Base-by-base conservation (phyloP, 2,329 filamentous ascomycete genomes). In the Sclerotinia spermophila region DNA sequence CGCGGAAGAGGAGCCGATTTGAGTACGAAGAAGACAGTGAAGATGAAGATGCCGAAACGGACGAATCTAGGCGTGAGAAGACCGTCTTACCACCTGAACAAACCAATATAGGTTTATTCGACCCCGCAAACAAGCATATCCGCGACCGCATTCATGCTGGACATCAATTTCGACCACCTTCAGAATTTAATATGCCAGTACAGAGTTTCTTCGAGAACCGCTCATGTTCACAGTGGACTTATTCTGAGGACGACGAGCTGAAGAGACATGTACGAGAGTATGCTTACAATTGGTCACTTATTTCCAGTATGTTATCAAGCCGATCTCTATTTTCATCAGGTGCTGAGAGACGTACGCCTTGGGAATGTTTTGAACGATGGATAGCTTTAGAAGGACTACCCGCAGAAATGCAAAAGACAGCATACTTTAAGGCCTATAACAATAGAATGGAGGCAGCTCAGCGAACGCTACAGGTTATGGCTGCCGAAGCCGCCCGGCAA, bases 281-380 rank as follows among this genome's bases (percentile, higher is more conserved):
- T 78, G 93, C 93, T 0, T 98, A 97, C 83, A 99, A 99, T 77
- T 99, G 96, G 96, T 96, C 94, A 4, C 84, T 99, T 7, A 97
- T 98, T 68, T 92, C 94, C 1, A 92, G 88, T 75, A 90, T 95
- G 72, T 83, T 98, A 68, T 86, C 89, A 2, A 86, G 91, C 24
- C 89, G 88, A 67, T 96, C 93, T 0, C 80, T 89, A 21, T 96
- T 93, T 78, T 86, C 89, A n/a, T 95, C 94, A 30, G 93, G 93
- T 2, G 89, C 93, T 17, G 95, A 98, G 79, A 87, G 96, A 73
- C 88, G 96, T 62, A 98, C 95, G 3, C 94, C 95, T 0, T 99
- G 96, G 96, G 96, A 99, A 82, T 99, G 96, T 79, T 99, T 99
- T 77, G 96, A 99, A 81, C 88, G 96, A 58, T 99, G 95, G 95